These are phyloP conservation scores for Sporormia fimetaria DNA, from an alignment of 495 filamentous ascomycete genomes.

Conservation along the genomic window DNA sequence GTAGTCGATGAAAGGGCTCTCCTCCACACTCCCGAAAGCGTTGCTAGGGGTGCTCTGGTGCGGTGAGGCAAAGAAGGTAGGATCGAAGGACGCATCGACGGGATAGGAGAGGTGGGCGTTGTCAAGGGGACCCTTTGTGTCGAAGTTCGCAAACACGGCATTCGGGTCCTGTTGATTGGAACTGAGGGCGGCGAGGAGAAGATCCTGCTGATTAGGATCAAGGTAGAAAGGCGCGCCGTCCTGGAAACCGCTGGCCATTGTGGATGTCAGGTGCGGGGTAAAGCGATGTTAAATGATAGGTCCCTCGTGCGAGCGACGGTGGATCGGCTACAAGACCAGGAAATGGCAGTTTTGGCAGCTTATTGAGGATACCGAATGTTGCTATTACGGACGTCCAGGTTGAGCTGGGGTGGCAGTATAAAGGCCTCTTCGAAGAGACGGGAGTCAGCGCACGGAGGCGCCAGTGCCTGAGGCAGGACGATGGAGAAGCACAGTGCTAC, in stretches of 20 bases:
- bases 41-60: slow-evolving; percentile 37
- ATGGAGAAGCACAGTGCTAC: too few relatives aligned
- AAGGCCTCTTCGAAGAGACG: too few relatives aligned
- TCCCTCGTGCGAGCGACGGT: too few relatives aligned
- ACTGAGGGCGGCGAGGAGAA: slow-evolving; percentile 75
- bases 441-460: too few relatives aligned
- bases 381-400: too few relatives aligned
- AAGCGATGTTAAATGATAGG: too few relatives aligned
- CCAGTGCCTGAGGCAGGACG: too few relatives aligned
- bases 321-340: too few relatives aligned
- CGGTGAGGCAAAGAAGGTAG: slow-evolving; percentile 32
- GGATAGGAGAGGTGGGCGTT: slow-evolving; percentile 18
- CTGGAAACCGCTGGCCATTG: slow-evolving; percentile 21
- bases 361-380: too few relatives aligned
- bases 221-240: slow-evolving; percentile 42
- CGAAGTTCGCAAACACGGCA: slow-evolving; percentile 4
- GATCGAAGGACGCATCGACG: slow-evolving; percentile 15
- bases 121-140: slow-evolving; percentile 4
- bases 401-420: too few relatives aligned
- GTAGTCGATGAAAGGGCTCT: slow-evolving; percentile 74
- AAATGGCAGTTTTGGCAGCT: too few relatives aligned
- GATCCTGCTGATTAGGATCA: slow-evolving; percentile 75
- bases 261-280: slow-evolving; percentile 24
- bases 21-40: slow-evolving; percentile 43
- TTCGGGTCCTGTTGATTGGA: slow-evolving; percentile 49